Base-by-base conservation (phyloP, 129 eudicot species). In the Glebionis coronaria region DNA sequence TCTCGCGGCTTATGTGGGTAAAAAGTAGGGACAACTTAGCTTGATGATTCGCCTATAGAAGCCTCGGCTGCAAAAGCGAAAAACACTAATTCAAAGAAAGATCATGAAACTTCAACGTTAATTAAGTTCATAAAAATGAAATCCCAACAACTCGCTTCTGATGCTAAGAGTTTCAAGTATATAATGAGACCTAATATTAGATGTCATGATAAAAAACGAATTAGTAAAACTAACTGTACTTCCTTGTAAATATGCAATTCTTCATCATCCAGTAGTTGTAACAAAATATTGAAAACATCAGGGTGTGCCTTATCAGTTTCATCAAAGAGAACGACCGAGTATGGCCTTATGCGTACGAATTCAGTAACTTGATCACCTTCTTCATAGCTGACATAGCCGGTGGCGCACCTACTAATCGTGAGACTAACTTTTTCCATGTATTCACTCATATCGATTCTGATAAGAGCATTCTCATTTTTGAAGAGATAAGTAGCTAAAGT, bases 241-340 rank as follows among this genome's bases (percentile, higher is more conserved):
- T 44, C 98, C 98, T 68, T 92, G 96, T 9, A 95, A 83, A 76
- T 92, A 95, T 0, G 98, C 88, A 38, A 92, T 82, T 23, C 98
- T 77, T 16, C 98, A 76, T 92, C 96, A 75, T 92, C 98, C 38
- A 88, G 67, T 62, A 92, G 54, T 71, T 92, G 96, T 50, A 88
- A 38, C 19, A 92, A 74, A 40, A 92, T 88, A 74, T 92, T 3
- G n/a, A n/a, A n/a, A n/a, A n/a, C n/a, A n/a, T n/a, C n/a, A n/a
- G n/a, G n/a, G n/a, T n/a, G n/a, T n/a, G 98, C 96, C 69, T 92
- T 92, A 73, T 92, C 98, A 9, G 88, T 92, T 47, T 92, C 98
- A 77, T 88, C 98, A 58, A 92, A 86, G 14, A 92, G 82, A 5
- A 92, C 95, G 12, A 92, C 92, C 19, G 91, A 83, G 42, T 92